Percentiles rank a stretch among this genome's conserved stretches.
These are phyloP conservation scores for Silene noctiflora DNA, from an alignment of 179 eudicot species.

Conservation along the genomic window DNA sequence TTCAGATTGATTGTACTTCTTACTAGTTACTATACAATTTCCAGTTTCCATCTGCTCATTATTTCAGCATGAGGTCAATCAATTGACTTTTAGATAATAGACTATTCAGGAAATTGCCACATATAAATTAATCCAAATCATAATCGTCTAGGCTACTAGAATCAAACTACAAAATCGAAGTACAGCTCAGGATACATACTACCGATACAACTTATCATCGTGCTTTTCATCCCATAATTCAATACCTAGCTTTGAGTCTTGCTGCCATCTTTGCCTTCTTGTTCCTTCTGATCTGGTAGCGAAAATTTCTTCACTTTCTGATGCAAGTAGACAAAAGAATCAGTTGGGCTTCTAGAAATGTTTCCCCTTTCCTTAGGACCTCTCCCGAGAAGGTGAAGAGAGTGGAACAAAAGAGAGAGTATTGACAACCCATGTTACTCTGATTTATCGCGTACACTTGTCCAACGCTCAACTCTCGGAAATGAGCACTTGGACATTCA, in stretches of 20 bases:
- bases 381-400: too few relatives aligned
- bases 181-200: slow-evolving; percentile 4
- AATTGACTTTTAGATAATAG: neutral
- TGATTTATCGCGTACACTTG: too few relatives aligned
- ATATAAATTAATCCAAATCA: neutral
- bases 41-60: neutral
- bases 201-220: neutral
- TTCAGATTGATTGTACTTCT: neutral
- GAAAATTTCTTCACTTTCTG: slow-evolving; percentile 89
- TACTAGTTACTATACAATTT: neutral
- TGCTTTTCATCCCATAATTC: neutral
- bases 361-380: too few relatives aligned
- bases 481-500: too few relatives aligned
- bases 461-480: too few relatives aligned
- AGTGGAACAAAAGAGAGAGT: neutral
- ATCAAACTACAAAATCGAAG: slow-evolving; percentile 18
- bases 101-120: neutral
- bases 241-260: slow-evolving; percentile 27
- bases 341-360: too few relatives aligned
- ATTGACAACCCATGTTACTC: too few relatives aligned
- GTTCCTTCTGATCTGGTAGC: slow-evolving; percentile 43
- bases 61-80: neutral
- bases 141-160: slow-evolving; percentile 3
- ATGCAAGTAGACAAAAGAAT: neutral
- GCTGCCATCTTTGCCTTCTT: slow-evolving; percentile 28